phyloP scores from a whole-genome alignment of 371 early-diverging fungal genomes.

The Apophysomyces variabilis region DNA sequence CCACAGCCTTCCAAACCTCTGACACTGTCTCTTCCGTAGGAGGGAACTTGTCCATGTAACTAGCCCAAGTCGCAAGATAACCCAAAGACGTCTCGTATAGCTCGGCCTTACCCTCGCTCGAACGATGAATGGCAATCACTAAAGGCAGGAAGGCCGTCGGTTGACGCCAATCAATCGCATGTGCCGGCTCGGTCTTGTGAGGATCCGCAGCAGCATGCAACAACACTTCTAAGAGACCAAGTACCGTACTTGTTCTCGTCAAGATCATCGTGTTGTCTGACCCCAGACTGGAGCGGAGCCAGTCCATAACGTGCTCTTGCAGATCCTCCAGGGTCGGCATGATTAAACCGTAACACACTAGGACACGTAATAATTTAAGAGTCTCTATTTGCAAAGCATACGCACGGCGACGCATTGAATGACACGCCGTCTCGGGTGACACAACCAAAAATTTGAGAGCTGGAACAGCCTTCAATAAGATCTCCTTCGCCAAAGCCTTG shows the following conservation, averaged over 20 bases:
- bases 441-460: constrained; percentile 47
- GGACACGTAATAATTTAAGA: constrained; percentile 48
- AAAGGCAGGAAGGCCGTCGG: constrained; percentile 51
- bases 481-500: constrained; percentile 45
- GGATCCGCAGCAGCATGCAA: constrained; percentile 60
- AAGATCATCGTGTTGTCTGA: neutral
- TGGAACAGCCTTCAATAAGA: constrained; percentile 41
- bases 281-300: constrained; percentile 42
- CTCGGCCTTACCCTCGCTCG: neutral
- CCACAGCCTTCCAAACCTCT: constrained; percentile 27
- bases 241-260: constrained; percentile 28
- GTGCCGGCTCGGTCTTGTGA: constrained; percentile 58
- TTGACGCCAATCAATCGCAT: constrained; percentile 65
- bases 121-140: constrained; percentile 29
- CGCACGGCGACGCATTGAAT: constrained; percentile 27
- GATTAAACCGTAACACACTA: constrained; percentile 56
- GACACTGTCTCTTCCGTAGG: constrained; percentile 18
- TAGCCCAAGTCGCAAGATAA: constrained; percentile 55
- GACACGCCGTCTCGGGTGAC: constrained; percentile 40
- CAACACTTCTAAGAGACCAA: constrained; percentile 36
- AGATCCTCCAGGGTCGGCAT: constrained; percentile 47
- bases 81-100: constrained; percentile 46
- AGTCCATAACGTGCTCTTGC: constrained; percentile 46
- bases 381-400: constrained; percentile 55
- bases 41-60: constrained; percentile 45